These are phyloP conservation scores for Trypanosoma theileri DNA, from an alignment of 208 protist species.

Conservation along the genomic window DNA sequence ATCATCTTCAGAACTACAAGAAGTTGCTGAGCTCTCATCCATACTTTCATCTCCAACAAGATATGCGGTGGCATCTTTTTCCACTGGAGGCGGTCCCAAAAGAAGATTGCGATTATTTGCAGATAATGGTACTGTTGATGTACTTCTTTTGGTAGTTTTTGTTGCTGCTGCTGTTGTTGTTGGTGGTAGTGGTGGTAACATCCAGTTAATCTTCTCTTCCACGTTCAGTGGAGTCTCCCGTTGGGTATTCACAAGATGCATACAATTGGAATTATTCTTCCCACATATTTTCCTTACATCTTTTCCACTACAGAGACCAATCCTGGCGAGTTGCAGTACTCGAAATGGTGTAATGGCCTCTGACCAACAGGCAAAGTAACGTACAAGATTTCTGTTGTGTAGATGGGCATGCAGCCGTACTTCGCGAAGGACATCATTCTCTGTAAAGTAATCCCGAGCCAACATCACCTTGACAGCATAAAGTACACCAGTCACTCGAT, in stretches of 20 bases:
- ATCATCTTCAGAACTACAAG: not conserved
- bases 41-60: conserved; percentile 30
- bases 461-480: conserved; percentile 89
- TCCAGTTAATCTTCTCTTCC: not conserved
- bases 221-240: not conserved
- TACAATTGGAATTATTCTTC: not conserved
- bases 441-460: conserved; percentile 56
- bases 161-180: no score
- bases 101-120: not conserved
- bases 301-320: conserved; percentile 47
- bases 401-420: conserved; percentile 72
- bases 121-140: not conserved
- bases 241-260: not conserved
- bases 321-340: conserved; percentile 67
- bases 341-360: conserved; percentile 68
- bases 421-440: conserved; percentile 71
- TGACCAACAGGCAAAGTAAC: conserved; percentile 83
- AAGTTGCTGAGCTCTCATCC: not conserved
- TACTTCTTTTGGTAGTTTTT: no score
- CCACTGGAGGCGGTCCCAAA: not conserved
- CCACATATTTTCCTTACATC: conserved; percentile 30
- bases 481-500: conserved; percentile 75
- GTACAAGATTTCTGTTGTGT: conserved; percentile 56
- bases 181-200: not conserved
- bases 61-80: conserved; percentile 1